Evolutionary conservation across 768 basidiomycete species (phyloP).

Genomic region (Hypholoma sublateritium): DNA sequence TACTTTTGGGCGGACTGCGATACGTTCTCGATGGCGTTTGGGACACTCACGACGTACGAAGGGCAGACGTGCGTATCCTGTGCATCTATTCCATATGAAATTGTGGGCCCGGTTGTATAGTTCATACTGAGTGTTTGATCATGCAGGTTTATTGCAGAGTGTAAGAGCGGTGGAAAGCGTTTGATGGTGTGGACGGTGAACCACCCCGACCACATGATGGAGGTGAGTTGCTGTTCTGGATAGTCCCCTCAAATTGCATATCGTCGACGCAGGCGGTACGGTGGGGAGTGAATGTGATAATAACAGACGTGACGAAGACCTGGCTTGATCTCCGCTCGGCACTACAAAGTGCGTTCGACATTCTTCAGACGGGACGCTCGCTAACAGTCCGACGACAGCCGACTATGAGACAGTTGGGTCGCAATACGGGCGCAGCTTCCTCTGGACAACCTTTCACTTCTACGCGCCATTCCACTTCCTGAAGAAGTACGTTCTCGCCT

Average conservation of each 20-base stretch:
- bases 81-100: constrained; percentile 14
- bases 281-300: constrained; percentile 77
- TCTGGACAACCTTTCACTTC: constrained; percentile 68
- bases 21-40: constrained; percentile 84
- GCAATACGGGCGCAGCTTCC: constrained; percentile 64
- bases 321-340: constrained; percentile 65
- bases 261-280: constrained; percentile 56
- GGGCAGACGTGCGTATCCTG: constrained; percentile 58
- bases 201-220: constrained; percentile 84
- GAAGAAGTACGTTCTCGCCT: constrained; percentile 3
- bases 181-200: constrained; percentile 98
- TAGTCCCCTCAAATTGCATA: constrained; percentile 1
- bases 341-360: constrained; percentile 44
- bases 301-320: constrained; percentile 71
- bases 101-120: too few species aligned
- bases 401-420: constrained; percentile 67
- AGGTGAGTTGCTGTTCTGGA: constrained; percentile 45
- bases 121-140: not conserved
- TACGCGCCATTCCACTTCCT: constrained; percentile 49
- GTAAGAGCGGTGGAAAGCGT: constrained; percentile 74
- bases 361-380: not conserved
- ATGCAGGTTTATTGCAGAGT: constrained; percentile 74
- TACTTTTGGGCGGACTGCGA: constrained; percentile 91
- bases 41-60: constrained; percentile 63
- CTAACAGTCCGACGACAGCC: constrained; percentile 30